Evolutionary conservation across 106 monocot genomes (phyloP), one percentile per base, ranked within the genome.

Genomic region (Platanthera guangdongensis): DNA sequence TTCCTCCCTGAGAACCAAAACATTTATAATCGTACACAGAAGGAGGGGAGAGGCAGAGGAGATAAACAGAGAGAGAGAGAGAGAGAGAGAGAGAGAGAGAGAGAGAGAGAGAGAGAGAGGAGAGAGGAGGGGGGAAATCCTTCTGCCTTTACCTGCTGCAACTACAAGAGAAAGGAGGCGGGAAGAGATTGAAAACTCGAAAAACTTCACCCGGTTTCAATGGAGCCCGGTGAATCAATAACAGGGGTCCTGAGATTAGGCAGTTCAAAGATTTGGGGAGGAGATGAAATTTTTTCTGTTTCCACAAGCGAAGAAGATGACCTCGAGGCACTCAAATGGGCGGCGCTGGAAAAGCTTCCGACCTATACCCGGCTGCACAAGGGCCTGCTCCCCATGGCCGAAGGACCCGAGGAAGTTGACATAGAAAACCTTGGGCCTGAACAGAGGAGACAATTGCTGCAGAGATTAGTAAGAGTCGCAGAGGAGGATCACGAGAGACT

Each of bases 401-500:
- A 62, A 47, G 82, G 76, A 0, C 51, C 25, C 39, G 72, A 76
- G 75, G 93, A 90, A 76, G 84, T 93, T 11, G 86, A 93, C 12
- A 71, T 93, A 28, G 74, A 78, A 19, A 30, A 52, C 18, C 75
- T 93, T 8, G 80, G 86, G 0, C 13, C 51, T 15, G 74, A 83
- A 14, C 86, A 90, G 70, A 84, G 79, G 72, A 78, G 81, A 78
- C 63, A 64, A 3, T 15, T 94, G 72, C 22, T 94, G 25, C 83
- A 85, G 78, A 84, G 86, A 52, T 76, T 94, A 7, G 81, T 94
- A 9, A 79, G 77, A 18, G 88, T 74, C 11, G 79, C 84, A 0
- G 88, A 92, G 74, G 92, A 90, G 72, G 93, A 94, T 77, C 85
- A 90, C 25, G 88, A 88, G 83, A 73, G 51, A 68, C 85, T 94